These are phyloP conservation scores for Gigaspora rosea DNA, from an alignment of 192 early-diverging fungal species.

Conservation along the genomic window DNA sequence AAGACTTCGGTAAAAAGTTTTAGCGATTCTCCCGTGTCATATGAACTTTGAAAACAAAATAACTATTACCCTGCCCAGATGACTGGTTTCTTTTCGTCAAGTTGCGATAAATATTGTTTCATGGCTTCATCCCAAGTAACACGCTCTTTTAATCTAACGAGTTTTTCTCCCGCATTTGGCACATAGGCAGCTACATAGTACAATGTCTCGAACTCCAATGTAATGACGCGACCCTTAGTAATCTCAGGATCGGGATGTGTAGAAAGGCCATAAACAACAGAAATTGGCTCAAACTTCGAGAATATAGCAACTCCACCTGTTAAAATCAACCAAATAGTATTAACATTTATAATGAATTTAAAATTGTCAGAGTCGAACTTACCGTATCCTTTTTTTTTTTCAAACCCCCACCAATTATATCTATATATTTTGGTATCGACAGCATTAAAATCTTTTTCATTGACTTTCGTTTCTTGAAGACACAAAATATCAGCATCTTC, in stretches of 20 bases:
- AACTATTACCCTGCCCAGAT: constrained; percentile 70
- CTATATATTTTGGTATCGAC: constrained; percentile 66
- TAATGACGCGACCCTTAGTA: constrained; percentile 70
- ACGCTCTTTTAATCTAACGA: constrained; percentile 68
- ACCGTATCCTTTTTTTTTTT: constrained; percentile 78
- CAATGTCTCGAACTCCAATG: constrained; percentile 65
- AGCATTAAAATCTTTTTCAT: constrained; percentile 60
- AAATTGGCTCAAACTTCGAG: constrained; percentile 74
- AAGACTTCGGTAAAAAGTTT: no score
- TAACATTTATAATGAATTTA: neutral
- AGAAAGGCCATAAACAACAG: constrained; percentile 62
- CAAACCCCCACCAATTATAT: constrained; percentile 69
- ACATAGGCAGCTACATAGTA: constrained; percentile 74
- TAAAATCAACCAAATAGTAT: neutral
- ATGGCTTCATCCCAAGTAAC: constrained; percentile 66
- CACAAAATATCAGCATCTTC: constrained; percentile 83
- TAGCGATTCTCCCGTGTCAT: no score
- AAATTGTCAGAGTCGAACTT: neutral
- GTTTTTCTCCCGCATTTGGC: constrained; percentile 76
- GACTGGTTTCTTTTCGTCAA: constrained; percentile 72
- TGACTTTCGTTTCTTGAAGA: constrained; percentile 86
- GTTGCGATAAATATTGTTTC: constrained; percentile 62
- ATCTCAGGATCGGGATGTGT: constrained; percentile 46
- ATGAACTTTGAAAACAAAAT: no score
- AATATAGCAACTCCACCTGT: constrained; percentile 72